Base-by-base conservation (phyloP, 805 yeast genomes). In the Torulaspora microellipsoides region DNA sequence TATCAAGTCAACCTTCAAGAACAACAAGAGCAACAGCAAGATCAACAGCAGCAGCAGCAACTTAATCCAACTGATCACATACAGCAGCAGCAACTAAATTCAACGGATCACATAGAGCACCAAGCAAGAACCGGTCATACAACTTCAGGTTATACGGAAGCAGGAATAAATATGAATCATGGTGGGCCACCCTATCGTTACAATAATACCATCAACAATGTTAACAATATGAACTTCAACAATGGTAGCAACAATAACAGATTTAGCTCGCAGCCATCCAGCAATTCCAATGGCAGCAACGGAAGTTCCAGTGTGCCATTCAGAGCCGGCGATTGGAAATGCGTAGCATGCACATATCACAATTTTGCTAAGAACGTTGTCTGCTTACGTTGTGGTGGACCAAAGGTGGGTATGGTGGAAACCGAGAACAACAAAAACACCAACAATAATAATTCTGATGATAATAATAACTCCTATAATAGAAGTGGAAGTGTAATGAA, bases 271-370 rank as follows among this genome's bases (percentile, higher is more conserved):
- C 38, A 42, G 12, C 41, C 29, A 29, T 38, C 40, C 14, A 34
- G 28, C 29, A 43, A 40, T 31, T 33, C 33, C 28, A 38, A 27
- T 27, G 23, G 25, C 25, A 57, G 59, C 44, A 62, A 69, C 34
- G 67, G 66, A 41, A 74, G 72, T 4, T 70, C 78, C 1, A 59
- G 54, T 55, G 95, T 90, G n/a, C 96, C 96, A 27, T 90, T 90
- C 66, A 76, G 97, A 55, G 96, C 96, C 2, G 96, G 96, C 40
- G 97, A 89, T 66, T 90, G 96, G 96, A 89, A 88, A 64, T 90
- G 96, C 69, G 71, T 77, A 23, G 71, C 77, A 20, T 90, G 96
- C 63, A 74, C 80, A 28, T 90, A 90, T 64, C 96, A 89, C 65
- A 89, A 89, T 64, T 89, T 89, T 71, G 96, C 96, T 3, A 89